Conservation (phyloP, 2,329 filamentous ascomycete genomes). For the Paramyrothecium roridum region DNA sequence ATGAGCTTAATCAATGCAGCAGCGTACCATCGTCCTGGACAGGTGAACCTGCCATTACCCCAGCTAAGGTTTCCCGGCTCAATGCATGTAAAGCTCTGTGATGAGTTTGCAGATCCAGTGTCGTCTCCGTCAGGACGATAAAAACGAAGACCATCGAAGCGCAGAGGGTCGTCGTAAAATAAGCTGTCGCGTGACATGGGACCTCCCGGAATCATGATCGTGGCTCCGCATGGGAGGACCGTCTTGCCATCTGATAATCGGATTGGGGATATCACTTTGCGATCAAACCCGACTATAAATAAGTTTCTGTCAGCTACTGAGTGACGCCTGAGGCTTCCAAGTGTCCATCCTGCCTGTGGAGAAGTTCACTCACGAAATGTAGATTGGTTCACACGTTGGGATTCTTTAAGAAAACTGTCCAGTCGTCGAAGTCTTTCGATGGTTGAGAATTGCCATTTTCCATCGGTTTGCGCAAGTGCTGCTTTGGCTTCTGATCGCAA, state of each 20-base stretch:
- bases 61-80: slow-evolving; percentile 1
- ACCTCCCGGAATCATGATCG: not conserved
- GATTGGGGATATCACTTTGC: not conserved
- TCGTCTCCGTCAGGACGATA: not conserved
- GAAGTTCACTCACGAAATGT: slow-evolving; percentile 1
- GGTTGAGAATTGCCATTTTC: not conserved
- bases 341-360: too few relatives aligned
- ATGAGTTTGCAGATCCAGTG: not conserved
- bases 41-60: slow-evolving; percentile 2
- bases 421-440: not conserved
- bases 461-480: not conserved
- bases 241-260: not conserved
- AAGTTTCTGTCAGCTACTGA: not conserved
- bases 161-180: not conserved
- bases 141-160: slow-evolving; percentile 1
- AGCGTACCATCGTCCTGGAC: slow-evolving; percentile 1
- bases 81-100: not conserved
- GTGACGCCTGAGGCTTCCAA: not conserved
- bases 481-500: not conserved
- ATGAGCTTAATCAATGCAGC: slow-evolving; percentile 1
- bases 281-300: not conserved
- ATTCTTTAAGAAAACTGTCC: slow-evolving; percentile 1
- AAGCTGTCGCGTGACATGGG: not conserved
- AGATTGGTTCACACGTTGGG: slow-evolving; percentile 1
- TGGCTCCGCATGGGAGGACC: not conserved